Evolutionary conservation across 768 basidiomycete species (phyloP).

Genomic region (Amanita pseudoporphyria): DNA sequence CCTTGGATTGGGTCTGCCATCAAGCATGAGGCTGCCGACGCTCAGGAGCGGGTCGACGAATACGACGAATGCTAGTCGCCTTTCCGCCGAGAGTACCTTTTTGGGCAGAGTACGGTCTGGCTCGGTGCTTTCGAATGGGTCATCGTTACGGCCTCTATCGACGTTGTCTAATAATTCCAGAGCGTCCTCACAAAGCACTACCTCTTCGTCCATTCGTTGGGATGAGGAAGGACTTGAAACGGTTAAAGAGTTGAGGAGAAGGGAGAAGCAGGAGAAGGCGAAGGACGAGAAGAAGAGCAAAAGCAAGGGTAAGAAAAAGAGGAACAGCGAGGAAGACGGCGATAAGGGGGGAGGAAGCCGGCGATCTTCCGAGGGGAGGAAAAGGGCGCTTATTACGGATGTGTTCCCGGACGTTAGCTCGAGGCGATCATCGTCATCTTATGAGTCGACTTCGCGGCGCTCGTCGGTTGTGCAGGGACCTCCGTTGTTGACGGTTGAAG

Average conservation of each 20-base stretch:
- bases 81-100: slow-evolving; percentile 5
- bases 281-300: slow-evolving; percentile 19
- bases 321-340: slow-evolving; percentile 20
- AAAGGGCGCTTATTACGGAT: slow-evolving; percentile 43
- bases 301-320: slow-evolving; percentile 20
- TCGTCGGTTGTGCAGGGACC: slow-evolving; percentile 2
- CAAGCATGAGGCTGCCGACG: slow-evolving; percentile 36
- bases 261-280: slow-evolving; percentile 28
- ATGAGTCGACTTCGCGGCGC: slow-evolving; percentile 3
- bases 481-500: slow-evolving; percentile 34
- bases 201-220: slow-evolving; percentile 16
- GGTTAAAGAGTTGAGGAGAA: slow-evolving; percentile 36
- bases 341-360: slow-evolving; percentile 32
- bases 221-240: slow-evolving; percentile 31
- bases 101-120: slow-evolving; percentile 23
- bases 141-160: slow-evolving; percentile 39
- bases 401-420: slow-evolving; percentile 43
- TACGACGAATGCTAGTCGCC: slow-evolving; percentile 11
- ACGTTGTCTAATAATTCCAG: slow-evolving; percentile 29
- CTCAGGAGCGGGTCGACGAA: slow-evolving; percentile 30
- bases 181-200: slow-evolving; percentile 13
- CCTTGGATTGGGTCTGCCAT: slow-evolving; percentile 54
- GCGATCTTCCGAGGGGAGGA: slow-evolving; percentile 39
- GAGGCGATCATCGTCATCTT: slow-evolving; percentile 9
- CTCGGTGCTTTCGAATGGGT: slow-evolving; percentile 26